Evolutionary conservation across 1,284 basidiomycete species (phyloP), one percentile per base, ranked within the genome.

Genomic region (Malassezia brasiliensis): DNA sequence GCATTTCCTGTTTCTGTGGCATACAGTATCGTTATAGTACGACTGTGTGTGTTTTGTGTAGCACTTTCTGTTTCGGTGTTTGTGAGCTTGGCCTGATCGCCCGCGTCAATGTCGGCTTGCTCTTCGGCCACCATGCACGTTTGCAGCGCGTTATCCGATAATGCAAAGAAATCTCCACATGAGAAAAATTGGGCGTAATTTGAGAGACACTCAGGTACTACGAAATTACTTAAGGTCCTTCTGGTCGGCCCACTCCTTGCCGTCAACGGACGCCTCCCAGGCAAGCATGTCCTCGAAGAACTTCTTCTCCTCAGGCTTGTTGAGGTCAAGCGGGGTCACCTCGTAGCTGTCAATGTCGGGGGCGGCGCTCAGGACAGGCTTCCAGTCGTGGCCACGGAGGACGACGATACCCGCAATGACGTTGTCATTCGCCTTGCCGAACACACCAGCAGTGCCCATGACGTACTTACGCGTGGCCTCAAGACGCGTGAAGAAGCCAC

Each of bases 401-500:
- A 96, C 85, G 65, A 96, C 76, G 50, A 78, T 83, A 77, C 93
- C 91, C 7, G 67, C 60, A 56, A 76, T 70, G 77, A 58, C 51
- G 50, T 61, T 66, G 69, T 85, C 80, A 79, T 88, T 88, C 77
- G 80, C 66, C 75, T 80, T 79, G 70, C 91, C 91, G 59, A 91
- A 84, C 28, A 96, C 93, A 77, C 88, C 89, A 49, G 90, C 77
- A 38, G 89, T 93, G 36, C 85, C 91, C 77, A 96, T 94, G 66
- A 93, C 82, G 82, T 76, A 77, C 67, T 76, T 72, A 54, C 72
- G 68, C 39, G 49, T 52, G 3, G 60, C 63, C 56, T 67, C 67
- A 15, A 96, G 83, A 64, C 93, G 89, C 80, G 89, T 78, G 83
- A 93, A 96, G 84, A 94, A 90, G 28, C 93, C 93, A 59, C 83